Conservation (phyloP, 108 stramenopile species). For the Parietichytrium sp. region DNA sequence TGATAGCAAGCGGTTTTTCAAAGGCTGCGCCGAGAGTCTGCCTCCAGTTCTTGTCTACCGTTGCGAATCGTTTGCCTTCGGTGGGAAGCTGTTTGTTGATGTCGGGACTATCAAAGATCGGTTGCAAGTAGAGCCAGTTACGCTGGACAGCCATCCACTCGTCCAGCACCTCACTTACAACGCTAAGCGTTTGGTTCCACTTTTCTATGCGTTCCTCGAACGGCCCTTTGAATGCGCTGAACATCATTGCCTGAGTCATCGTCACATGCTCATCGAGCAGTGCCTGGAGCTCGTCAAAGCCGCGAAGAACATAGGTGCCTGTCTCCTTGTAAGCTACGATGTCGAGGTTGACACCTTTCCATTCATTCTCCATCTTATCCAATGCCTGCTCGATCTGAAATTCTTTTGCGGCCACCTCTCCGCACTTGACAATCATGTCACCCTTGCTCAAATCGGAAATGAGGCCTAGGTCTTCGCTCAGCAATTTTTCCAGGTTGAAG, state of each 20-base stretch:
- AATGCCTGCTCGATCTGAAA: conserved; percentile 66
- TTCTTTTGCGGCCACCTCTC: conserved; percentile 68
- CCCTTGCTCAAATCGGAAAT: conserved; percentile 40
- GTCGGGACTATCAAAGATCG: conserved; percentile 69
- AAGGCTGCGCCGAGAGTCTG: conserved; percentile 59
- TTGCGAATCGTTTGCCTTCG: conserved; percentile 68
- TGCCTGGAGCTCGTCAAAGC: conserved; percentile 62
- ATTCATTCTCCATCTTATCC: conserved; percentile 63
- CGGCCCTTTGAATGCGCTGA: conserved; percentile 67
- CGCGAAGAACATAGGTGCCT: conserved; percentile 60
- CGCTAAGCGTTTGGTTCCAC: conserved; percentile 49
- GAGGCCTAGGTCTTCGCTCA: conserved; percentile 54
- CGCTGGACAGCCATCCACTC: conserved; percentile 66
- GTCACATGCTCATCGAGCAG: conserved; percentile 68
- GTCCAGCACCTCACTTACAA: conserved; percentile 55
- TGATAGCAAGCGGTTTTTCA: conserved; percentile 46
- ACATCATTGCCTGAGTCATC: conserved; percentile 66
- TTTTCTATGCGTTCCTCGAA: conserved; percentile 62
- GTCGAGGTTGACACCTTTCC: conserved; percentile 56
- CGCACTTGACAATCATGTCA: conserved; percentile 57
- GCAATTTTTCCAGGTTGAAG: conserved; percentile 55
- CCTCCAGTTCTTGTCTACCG: conserved; percentile 70
- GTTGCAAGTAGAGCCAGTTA: conserved; percentile 72
- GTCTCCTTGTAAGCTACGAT: conserved; percentile 62
- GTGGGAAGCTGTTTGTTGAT: conserved; percentile 70